These are phyloP conservation scores for Ustilago esculenta DNA, from an alignment of 1,284 basidiomycete genomes.

Conservation along the genomic window DNA sequence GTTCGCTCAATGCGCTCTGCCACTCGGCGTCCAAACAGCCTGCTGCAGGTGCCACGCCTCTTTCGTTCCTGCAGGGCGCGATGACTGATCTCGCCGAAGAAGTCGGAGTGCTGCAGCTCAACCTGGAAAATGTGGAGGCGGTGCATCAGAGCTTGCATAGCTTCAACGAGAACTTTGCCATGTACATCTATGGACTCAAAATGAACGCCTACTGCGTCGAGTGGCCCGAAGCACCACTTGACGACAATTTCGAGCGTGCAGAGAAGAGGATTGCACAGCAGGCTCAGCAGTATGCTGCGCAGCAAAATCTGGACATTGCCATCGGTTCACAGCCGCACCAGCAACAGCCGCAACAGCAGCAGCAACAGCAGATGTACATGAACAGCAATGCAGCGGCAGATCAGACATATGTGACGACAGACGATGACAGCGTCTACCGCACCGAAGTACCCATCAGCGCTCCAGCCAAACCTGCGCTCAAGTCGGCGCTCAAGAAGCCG, in stretches of 20 bases:
- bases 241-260: conserved; percentile 58
- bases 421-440: conserved; percentile 51
- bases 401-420: conserved; percentile 63
- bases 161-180: conserved; percentile 93
- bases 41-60: conserved; percentile 71
- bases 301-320: conserved; percentile 29
- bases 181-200: conserved; percentile 88
- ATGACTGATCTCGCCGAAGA: conserved; percentile 88
- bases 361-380: conserved; percentile 12
- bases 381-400: conserved; percentile 38
- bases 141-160: conserved; percentile 80
- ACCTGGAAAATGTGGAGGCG: conserved; percentile 77
- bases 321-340: conserved; percentile 10
- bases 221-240: conserved; percentile 76
- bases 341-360: conserved; percentile 10
- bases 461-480: conserved; percentile 30
- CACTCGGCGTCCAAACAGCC: conserved; percentile 68
- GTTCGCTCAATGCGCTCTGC: conserved; percentile 84
- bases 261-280: conserved; percentile 50
- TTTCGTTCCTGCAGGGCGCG: conserved; percentile 85
- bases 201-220: conserved; percentile 93
- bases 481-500: conserved; percentile 44
- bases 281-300: conserved; percentile 43
- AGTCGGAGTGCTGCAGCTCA: conserved; percentile 79
- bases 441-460: conserved; percentile 23